A percentile compares a stretch with the other conserved stretches of the same genome.
phyloP scores from a whole-genome alignment of 1,284 basidiomycete species.

The Ceratobasidium sp. region DNA sequence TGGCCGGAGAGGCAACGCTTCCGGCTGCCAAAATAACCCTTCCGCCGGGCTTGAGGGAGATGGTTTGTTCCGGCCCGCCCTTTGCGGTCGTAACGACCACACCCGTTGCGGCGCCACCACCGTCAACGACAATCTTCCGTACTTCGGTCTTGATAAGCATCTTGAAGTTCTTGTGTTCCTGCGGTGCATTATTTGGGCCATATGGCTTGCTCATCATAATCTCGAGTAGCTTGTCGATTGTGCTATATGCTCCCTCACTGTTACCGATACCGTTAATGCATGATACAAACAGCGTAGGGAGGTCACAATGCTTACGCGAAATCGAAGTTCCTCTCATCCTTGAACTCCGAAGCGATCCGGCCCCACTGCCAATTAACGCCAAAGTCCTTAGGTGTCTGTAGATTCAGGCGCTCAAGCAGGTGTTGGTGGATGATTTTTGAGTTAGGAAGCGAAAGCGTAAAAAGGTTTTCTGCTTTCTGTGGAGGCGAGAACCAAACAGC shows the following conservation, averaged over 20 bases:
- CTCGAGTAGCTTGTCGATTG: conserved; percentile 50
- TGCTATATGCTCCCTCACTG: conserved; percentile 50
- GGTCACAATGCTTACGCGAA: conserved; percentile 36
- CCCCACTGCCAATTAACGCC: conserved; percentile 51
- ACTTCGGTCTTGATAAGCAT: too few relatives aligned
- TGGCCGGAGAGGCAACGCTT: too few relatives aligned
- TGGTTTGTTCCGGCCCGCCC: too few relatives aligned
- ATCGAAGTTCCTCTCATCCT: conserved; percentile 47
- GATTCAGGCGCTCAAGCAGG: conserved; percentile 50
- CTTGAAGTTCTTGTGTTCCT: too few relatives aligned
- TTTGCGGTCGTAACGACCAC: too few relatives aligned
- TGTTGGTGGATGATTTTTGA: conserved; percentile 45
- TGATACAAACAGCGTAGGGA: too few relatives aligned
- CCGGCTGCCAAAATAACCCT: too few relatives aligned
- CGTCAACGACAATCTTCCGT: too few relatives aligned
- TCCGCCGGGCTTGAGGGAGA: too few relatives aligned
- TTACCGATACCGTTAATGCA: too few relatives aligned
- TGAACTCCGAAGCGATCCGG: conserved; percentile 51
- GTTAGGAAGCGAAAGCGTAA: conserved; percentile 45
- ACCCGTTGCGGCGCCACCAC: too few relatives aligned
- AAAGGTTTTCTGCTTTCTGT: conserved; percentile 45
- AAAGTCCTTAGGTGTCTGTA: neutral
- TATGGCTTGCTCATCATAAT: conserved; percentile 4
- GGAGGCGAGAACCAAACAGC: neutral
- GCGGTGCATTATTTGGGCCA: too few relatives aligned